Base-by-base conservation (phyloP, 2,329 filamentous ascomycete genomes). In the Cordyceps farinosa region DNA sequence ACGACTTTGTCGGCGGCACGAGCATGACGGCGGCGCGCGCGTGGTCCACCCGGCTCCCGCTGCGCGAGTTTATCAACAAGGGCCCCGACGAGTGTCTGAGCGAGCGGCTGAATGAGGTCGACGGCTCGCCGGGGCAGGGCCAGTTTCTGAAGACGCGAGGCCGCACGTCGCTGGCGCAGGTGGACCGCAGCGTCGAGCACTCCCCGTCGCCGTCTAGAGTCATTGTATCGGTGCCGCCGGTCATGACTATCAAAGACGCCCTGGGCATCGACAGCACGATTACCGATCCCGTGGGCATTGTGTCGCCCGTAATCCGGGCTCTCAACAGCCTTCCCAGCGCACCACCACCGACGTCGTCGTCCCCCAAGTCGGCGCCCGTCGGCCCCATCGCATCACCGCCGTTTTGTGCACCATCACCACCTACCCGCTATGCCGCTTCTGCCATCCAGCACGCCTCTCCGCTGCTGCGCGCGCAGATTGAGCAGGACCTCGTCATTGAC, bases 51-150 rank as follows among this genome's bases (percentile, higher is more conserved):
- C 77, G 81, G 66, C 65, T 84, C 62, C 74, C 80, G n/a, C 73
- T 86, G 32, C 69, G 78, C 62, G 80, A 86, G 1, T 88, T 87
- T 53, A 68, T 88, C 1, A 71, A 74, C 3, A 82, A 82, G 30
- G 86, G 86, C 0, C 84, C 85, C 0, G 80, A 85, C 8, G 73
- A 72, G 22, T 87, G 84, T 65, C 69, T 88, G 5, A 76, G 78
- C 13, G 82, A 85, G 61, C 75, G 86, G 13, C 66, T 88, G 17
- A 80, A 74, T 34, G 76, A 78, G 62, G 72, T 74, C 0, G 73
- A 76, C 10, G 67, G 67, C 0, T 70, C 73, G 3, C 70, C 71
- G 0, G 73, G 73, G 2, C 71, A 72, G 36, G 66, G 68, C 1
- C 66, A 70, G 15, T 75, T 76, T 30, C 54, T 76, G 15, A 66